These are phyloP conservation scores for Solanum aculeatissimum DNA, from an alignment of 305 asterid genomes.

Conservation along the genomic window DNA sequence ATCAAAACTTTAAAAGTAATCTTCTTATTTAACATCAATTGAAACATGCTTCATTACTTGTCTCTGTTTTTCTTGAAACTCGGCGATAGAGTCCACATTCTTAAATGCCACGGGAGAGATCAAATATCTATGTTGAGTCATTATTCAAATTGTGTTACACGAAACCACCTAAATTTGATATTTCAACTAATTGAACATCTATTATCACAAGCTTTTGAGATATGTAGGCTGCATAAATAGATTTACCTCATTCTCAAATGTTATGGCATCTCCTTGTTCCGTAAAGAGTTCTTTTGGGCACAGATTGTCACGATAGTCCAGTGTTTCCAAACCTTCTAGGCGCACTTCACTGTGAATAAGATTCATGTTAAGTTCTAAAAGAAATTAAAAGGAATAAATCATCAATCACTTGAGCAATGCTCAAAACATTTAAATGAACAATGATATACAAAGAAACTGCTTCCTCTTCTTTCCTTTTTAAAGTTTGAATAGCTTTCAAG, in stretches of 20 bases:
- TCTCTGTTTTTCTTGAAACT: not conserved
- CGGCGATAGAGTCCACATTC: not conserved
- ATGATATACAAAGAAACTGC: not conserved
- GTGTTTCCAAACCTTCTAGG: slow-evolving; percentile 89
- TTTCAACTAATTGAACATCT: not conserved
- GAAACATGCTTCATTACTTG: not conserved
- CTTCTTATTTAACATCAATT: not conserved
- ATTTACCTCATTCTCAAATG: slow-evolving; percentile 84
- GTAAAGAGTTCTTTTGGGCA: slow-evolving; percentile 64
- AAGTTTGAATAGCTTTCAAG: not conserved
- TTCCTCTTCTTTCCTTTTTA: not conserved
- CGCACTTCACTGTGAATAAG: slow-evolving; percentile 70
- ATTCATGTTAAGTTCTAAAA: not conserved
- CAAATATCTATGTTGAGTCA: not conserved
- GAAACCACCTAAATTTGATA: not conserved
- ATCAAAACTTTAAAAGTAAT: not conserved
- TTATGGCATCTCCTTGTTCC: slow-evolving; percentile 87
- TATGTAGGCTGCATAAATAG: not conserved
- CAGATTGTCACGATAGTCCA: slow-evolving; percentile 86
- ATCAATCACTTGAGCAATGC: not conserved
- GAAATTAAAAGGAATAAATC: not conserved
- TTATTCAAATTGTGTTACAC: not conserved
- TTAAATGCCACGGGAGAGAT: not conserved
- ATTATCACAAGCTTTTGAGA: not conserved
- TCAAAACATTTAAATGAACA: not conserved